Base-by-base conservation (phyloP, 257 asterid species). In the Nicotiana tabacum region DNA sequence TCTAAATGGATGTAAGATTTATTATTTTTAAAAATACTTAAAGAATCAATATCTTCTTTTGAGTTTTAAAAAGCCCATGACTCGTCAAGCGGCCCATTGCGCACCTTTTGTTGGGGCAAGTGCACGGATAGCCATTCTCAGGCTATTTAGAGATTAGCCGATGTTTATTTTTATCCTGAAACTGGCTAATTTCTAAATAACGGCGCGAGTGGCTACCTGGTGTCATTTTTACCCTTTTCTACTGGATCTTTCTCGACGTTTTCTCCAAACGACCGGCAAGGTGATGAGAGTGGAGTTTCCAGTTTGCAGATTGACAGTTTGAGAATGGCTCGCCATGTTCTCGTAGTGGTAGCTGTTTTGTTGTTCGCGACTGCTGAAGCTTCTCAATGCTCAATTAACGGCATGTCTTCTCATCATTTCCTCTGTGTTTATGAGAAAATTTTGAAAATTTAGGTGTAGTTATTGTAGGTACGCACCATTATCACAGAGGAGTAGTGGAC, bases 381-480 rank as follows among this genome's bases (percentile, higher is more conserved):
- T 77, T 88, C 91, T 58, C 62, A 77, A 6, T 86, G 91, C 43
- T 86, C 90, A 12, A 77, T 83, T 72, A 83, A 87, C 33, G 94
- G 96, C 84, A 85, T 86, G 91, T 81, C 13, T 62, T 48, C 64
- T 33, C 74, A 6, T 56, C 66, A 30, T 1, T 55, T 56, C 18
- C 32, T 83, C 8, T 57, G 4, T 56, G 30, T n/a, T n/a, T 77
- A 33, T 43, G 32, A 53, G 24, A 13, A 12, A 32, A 18, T 3
- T 5, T 70, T 58, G 0, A 1, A 57, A 58, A 9, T 9, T 43
- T 43, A 43, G 51, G 30, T 58, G 9, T 58, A n/a, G 9, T 37
- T 69, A 69, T 9, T 37, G 21, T 58, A 15, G 51, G 12, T 43
- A 43, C 12, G 51, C 12, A 43, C 51, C 51, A 66, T 66, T 66